Conservation (phyloP, 2,329 filamentous ascomycete species). For the Zymoseptoria tritici region DNA sequence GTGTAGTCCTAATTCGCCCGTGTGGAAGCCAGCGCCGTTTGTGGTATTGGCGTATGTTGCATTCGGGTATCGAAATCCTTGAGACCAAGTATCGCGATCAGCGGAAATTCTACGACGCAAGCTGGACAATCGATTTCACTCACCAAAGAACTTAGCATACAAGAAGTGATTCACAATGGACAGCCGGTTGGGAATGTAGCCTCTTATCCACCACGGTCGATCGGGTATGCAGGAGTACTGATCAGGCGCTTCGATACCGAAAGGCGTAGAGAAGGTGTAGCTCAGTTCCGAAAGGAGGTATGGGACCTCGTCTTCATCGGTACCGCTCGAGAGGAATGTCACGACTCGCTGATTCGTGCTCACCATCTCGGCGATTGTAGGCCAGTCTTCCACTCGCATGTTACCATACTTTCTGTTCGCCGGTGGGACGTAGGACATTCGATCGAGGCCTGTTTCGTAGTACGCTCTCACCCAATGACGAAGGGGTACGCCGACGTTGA, state of each 20-base stretch:
- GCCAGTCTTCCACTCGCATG: conserved; percentile 35
- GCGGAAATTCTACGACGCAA: background rate
- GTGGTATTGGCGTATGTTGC: conserved; percentile 34
- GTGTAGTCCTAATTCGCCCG: conserved; percentile 39
- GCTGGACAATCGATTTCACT: background rate
- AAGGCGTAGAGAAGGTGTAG: conserved; percentile 43
- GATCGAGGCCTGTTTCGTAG: conserved; percentile 44
- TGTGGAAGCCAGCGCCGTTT: conserved; percentile 34
- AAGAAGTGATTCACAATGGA: conserved; percentile 43
- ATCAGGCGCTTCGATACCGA: conserved; percentile 28
- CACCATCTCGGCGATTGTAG: conserved; percentile 37
- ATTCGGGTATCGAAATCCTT: conserved; percentile 37
- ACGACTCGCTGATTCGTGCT: conserved; percentile 36
- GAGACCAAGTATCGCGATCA: background rate
- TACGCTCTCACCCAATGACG: conserved; percentile 41
- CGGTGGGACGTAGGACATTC: conserved; percentile 35
- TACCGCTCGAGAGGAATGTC: conserved; percentile 38
- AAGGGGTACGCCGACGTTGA: conserved; percentile 39
- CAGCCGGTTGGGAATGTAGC: conserved; percentile 34
- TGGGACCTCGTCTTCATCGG: conserved; percentile 32
- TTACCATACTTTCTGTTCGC: conserved; percentile 15
- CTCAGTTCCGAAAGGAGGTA: conserved; percentile 32
- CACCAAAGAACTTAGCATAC: conserved; percentile 33
- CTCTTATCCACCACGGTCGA: conserved; percentile 34
- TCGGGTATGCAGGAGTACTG: conserved; percentile 31